These are phyloP conservation scores for Aspergillus arachidicola DNA, from an alignment of 2,329 filamentous ascomycete genomes.

Conservation along the genomic window DNA sequence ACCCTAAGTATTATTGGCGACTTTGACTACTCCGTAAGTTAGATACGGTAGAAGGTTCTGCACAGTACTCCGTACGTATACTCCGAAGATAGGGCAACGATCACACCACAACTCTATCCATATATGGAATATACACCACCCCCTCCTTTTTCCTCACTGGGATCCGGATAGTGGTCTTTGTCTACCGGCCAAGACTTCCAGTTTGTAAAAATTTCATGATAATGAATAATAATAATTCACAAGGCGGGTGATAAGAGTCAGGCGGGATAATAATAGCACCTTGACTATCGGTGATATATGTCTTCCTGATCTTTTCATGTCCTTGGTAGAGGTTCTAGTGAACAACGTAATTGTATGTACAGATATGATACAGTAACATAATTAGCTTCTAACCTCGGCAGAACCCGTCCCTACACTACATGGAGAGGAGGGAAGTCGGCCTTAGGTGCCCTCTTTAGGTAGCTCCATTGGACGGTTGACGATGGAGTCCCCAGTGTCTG, in stretches of 20 bases:
- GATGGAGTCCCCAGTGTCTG: neutral
- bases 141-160: neutral
- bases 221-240: neutral
- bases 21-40: neutral
- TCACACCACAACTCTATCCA: neutral
- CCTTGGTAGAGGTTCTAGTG: neutral
- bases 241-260: neutral
- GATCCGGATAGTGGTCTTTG: neutral
- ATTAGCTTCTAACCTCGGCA: conserved; percentile 4
- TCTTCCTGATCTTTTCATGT: neutral
- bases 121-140: neutral
- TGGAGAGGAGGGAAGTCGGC: neutral
- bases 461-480: neutral
- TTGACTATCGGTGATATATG: neutral
- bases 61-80: neutral
- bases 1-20: neutral
- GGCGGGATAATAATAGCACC: conserved; percentile 6
- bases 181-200: neutral
- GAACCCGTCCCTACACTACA: conserved; percentile 1
- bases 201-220: neutral
- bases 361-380: neutral
- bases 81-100: neutral
- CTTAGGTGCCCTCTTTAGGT: conserved; percentile 2
- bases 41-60: neutral
- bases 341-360: neutral